phyloP scores from a whole-genome alignment of 441 rosid genomes.

The Capsella rubella region DNA sequence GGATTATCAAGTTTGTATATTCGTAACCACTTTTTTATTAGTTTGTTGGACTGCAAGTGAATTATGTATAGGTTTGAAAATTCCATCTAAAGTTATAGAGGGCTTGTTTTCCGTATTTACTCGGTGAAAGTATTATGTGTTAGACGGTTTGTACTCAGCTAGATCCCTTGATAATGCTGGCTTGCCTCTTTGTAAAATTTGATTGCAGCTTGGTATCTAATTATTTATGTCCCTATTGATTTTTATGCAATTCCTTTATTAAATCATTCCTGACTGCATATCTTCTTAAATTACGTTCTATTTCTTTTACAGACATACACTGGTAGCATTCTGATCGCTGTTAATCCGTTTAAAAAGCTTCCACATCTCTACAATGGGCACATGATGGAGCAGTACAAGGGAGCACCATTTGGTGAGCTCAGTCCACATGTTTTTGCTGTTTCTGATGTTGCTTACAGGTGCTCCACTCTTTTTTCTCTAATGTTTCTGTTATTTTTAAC shows the following conservation, averaged over 20 bases:
- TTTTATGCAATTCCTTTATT: slow-evolving; percentile 11
- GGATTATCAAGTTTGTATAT: slow-evolving; percentile 4
- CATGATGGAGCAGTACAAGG: slow-evolving; percentile 99
- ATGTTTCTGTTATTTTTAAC: slow-evolving; percentile 19
- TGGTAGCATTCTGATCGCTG: slow-evolving; percentile 96
- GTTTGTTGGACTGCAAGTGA: background rate
- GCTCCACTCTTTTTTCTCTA: slow-evolving; percentile 24
- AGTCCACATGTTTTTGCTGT: slow-evolving; percentile 99
- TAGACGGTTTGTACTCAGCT: slow-evolving; percentile 18
- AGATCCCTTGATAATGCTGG: slow-evolving; percentile 30
- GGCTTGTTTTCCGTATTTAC: slow-evolving; percentile 11
- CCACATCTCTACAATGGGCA: slow-evolving; percentile 95
- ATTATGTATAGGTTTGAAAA: background rate
- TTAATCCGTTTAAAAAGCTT: slow-evolving; percentile 96
- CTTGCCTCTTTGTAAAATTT: slow-evolving; percentile 17
- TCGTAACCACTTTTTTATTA: background rate
- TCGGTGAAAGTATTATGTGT: slow-evolving; percentile 16
- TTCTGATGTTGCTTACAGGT: slow-evolving; percentile 97
- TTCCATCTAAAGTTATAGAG: slow-evolving; percentile 5
- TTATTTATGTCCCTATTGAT: slow-evolving; percentile 22
- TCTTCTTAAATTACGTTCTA: slow-evolving; percentile 8
- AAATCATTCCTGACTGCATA: slow-evolving; percentile 8
- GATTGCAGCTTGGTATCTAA: slow-evolving; percentile 24
- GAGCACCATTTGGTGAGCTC: slow-evolving; percentile 95
- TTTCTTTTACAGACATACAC: slow-evolving; percentile 78